Conservation (phyloP, 2,329 filamentous ascomycete species). For the Pestalotiopsis sp. region DNA sequence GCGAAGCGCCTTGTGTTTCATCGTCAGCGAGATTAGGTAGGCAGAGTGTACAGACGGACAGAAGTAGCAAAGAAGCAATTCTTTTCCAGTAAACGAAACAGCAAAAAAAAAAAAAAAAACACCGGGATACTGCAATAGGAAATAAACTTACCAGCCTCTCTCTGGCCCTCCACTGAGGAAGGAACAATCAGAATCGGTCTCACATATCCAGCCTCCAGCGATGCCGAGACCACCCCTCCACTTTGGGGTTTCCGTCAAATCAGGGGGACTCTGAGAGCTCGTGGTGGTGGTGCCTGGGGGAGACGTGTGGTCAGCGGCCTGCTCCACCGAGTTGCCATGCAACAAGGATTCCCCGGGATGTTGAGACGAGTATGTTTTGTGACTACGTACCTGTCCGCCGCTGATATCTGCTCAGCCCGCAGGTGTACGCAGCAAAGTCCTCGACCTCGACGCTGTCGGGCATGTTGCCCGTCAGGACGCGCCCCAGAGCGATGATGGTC, state of each 20-base stretch:
- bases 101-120: neutral
- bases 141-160: conserved; percentile 74
- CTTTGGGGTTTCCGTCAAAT: neutral
- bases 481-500: conserved; percentile 81
- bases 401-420: conserved; percentile 71
- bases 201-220: conserved; percentile 78
- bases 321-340: neutral
- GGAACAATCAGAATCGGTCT: conserved; percentile 80
- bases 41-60: neutral
- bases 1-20: conserved; percentile 37
- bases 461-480: conserved; percentile 77
- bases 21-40: neutral
- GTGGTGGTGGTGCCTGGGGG: conserved; percentile 23
- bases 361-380: neutral
- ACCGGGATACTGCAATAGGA: neutral
- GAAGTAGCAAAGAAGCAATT: neutral
- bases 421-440: conserved; percentile 86
- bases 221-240: conserved; percentile 67
- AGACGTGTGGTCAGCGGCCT: conserved; percentile 27
- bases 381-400: conserved; percentile 22
- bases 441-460: conserved; percentile 72
- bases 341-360: conserved; percentile 2
- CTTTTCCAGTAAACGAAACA: neutral
- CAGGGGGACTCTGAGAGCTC: conserved; percentile 33
- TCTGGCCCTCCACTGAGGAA: conserved; percentile 82